Evolutionary conservation across 257 asterid species (phyloP).

Genomic region (Misopates orontium): DNA sequence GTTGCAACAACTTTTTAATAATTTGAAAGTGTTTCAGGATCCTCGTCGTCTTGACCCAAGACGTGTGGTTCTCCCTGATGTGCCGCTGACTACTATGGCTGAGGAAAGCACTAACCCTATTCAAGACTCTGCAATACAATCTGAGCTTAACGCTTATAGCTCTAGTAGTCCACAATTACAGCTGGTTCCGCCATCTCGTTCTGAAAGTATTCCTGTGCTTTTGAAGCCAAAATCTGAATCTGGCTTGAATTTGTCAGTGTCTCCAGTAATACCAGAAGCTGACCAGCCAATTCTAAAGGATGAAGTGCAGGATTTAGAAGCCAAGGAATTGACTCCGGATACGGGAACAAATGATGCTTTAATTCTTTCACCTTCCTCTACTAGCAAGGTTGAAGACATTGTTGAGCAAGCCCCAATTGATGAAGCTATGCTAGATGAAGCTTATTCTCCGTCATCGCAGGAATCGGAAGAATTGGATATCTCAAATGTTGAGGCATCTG

Average conservation of each 20-base stretch:
- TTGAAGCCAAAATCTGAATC: constrained; percentile 47
- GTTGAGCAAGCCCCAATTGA: constrained; percentile 40
- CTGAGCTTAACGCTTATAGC: constrained; percentile 51
- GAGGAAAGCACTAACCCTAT: constrained; percentile 54
- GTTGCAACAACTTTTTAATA: constrained; percentile 25
- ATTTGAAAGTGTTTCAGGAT: constrained; percentile 57
- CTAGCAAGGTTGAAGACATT: constrained; percentile 49
- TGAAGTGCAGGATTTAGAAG: constrained; percentile 47
- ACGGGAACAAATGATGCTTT: constrained; percentile 39
- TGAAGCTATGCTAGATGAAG: constrained; percentile 51
- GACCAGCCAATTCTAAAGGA: constrained; percentile 36
- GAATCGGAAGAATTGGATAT: constrained; percentile 70
- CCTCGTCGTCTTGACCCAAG: constrained; percentile 99
- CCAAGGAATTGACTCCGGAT: constrained; percentile 38
- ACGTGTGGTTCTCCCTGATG: constrained; percentile 58
- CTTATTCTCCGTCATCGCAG: constrained; percentile 72
- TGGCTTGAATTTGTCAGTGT: constrained; percentile 37
- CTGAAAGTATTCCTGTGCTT: constrained; percentile 45
- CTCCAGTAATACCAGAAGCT: constrained; percentile 35
- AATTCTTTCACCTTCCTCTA: constrained; percentile 38
- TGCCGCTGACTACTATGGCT: constrained; percentile 41
- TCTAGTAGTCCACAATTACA: constrained; percentile 33
- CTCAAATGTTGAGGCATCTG: constrained; percentile 49
- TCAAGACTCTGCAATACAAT: constrained; percentile 42
- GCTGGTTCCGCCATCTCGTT: constrained; percentile 34